Conservation (phyloP, 257 asterid species). For the Verbascum thapsus region DNA sequence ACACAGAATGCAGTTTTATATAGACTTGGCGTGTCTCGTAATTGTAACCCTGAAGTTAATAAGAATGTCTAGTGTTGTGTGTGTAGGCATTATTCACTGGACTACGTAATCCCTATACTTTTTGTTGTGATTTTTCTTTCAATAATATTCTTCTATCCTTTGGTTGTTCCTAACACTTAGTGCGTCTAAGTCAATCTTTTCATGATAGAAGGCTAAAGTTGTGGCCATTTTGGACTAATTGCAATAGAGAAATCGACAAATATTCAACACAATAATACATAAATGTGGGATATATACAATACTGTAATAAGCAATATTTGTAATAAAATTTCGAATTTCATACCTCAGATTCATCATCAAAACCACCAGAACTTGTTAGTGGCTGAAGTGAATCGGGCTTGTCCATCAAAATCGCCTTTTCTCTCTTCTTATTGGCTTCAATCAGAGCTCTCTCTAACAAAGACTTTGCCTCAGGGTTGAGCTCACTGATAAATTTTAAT, state of each 20-base stretch:
- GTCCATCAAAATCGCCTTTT: slow-evolving; percentile 56
- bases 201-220: neutral
- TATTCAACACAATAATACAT: too few species aligned
- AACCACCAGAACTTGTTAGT: slow-evolving; percentile 32
- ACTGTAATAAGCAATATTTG: neutral
- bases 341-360: slow-evolving; percentile 69
- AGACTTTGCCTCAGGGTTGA: slow-evolving; percentile 65
- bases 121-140: too few species aligned
- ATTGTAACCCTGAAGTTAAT: too few species aligned
- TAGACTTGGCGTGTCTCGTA: too few species aligned
- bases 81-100: too few species aligned
- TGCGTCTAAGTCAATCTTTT: neutral
- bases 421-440: slow-evolving; percentile 74
- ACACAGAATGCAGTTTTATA: too few species aligned
- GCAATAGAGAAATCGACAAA: neutral
- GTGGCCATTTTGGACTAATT: neutral
- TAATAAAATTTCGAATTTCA: neutral
- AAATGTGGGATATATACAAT: too few species aligned
- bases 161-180: too few species aligned
- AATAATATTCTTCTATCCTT: too few species aligned
- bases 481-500: slow-evolving; percentile 75
- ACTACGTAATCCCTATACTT: too few species aligned
- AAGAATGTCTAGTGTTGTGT: too few species aligned
- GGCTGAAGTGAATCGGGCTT: slow-evolving; percentile 35
- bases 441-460: slow-evolving; percentile 67